Percentiles rank a stretch among this genome's conserved stretches.
Conservation (phyloP, 108 stramenopile genomes). For the Fistulifera solaris region DNA sequence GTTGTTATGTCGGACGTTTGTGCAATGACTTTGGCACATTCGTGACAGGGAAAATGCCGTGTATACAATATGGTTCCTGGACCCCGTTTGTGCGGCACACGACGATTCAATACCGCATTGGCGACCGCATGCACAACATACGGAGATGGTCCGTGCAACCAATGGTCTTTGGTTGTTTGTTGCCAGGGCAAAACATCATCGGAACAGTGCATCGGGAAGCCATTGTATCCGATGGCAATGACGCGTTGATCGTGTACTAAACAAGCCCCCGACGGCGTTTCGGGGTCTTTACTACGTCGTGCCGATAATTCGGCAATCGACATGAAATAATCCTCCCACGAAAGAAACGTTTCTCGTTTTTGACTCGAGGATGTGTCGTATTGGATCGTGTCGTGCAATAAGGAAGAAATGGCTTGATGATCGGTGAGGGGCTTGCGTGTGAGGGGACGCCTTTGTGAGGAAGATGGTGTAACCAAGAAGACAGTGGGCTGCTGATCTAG, state of each 20-base stretch:
- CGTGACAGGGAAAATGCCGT: constrained; percentile 86
- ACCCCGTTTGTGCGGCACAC: constrained; percentile 51
- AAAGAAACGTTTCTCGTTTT: constrained; percentile 38
- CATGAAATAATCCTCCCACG: constrained; percentile 99
- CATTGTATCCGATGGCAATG: constrained; percentile 96
- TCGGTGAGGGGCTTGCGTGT: no score
- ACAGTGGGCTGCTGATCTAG: no score
- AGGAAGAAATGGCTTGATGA: no score
- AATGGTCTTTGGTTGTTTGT: constrained; percentile 8
- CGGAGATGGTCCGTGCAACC: constrained; percentile 83
- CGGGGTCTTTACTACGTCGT: constrained; percentile 91
- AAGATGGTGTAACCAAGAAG: no score
- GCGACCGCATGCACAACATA: constrained; percentile 92
- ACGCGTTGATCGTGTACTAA: constrained; percentile 39
- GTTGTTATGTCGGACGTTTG: constrained; percentile 83
- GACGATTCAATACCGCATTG: constrained; percentile 97
- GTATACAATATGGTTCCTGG: constrained; percentile 61
- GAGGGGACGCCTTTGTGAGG: no score
- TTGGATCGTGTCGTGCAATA: no score
- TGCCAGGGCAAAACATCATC: constrained; percentile 89
- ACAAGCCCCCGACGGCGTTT: constrained; percentile 13
- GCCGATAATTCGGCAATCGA: constrained; percentile 81
- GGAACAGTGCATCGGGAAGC: constrained; percentile 88
- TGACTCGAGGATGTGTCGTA: not conserved
- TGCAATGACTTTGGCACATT: constrained; percentile 94